phyloP scores from a whole-genome alignment of 148 eudicot genomes.

The Pouteria glomerata region DNA sequence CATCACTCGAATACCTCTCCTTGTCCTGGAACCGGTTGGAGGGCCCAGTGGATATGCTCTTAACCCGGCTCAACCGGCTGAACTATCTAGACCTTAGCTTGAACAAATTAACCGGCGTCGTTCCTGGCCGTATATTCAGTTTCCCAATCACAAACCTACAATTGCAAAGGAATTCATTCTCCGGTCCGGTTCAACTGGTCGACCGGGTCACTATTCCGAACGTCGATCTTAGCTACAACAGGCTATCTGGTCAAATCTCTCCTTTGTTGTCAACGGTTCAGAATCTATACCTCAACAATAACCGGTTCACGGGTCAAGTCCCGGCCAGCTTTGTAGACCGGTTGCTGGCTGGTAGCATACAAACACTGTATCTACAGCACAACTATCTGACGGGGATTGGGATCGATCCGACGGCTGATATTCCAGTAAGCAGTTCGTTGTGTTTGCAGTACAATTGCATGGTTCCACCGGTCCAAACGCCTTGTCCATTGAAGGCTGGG shows the following conservation, averaged over 20 bases:
- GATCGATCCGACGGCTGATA: conserved; percentile 76
- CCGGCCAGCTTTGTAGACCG: conserved; percentile 65
- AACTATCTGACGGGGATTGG: conserved; percentile 70
- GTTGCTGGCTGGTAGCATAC: conserved; percentile 44
- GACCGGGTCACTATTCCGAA: conserved; percentile 50
- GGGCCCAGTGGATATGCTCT: conserved; percentile 48
- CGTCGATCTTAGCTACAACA: conserved; percentile 76
- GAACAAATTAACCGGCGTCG: conserved; percentile 66
- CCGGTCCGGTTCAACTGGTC: conserved; percentile 51
- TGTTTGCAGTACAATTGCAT: conserved; percentile 93
- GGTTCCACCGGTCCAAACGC: conserved; percentile 76
- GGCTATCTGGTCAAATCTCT: conserved; percentile 59
- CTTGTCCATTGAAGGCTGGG: conserved; percentile 89
- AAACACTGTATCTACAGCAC: conserved; percentile 72
- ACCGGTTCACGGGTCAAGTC: conserved; percentile 73
- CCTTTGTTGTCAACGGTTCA: conserved; percentile 67
- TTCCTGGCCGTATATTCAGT: conserved; percentile 49
- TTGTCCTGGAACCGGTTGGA: conserved; percentile 58
- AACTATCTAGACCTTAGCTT: conserved; percentile 63
- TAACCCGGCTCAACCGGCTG: conserved; percentile 35
- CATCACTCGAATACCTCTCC: conserved; percentile 62
- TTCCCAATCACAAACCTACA: conserved; percentile 60
- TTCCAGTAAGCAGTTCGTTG: conserved; percentile 71
- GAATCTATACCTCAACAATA: conserved; percentile 65
- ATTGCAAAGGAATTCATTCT: conserved; percentile 58